Evolutionary conservation across 441 rosid genomes (phyloP).

Genomic region (Populus hybrid): DNA sequence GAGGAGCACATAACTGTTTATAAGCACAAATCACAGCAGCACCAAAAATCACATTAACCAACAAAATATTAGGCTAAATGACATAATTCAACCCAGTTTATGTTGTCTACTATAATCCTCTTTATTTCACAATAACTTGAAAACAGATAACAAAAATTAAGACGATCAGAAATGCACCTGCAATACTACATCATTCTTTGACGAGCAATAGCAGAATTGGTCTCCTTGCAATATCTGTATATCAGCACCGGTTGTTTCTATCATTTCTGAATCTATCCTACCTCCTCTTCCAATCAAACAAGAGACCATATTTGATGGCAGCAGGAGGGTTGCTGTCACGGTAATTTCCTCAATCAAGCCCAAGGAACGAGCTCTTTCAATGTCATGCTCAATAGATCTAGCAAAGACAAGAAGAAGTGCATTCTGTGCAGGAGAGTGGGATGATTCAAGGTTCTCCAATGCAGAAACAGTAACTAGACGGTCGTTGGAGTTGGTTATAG

Average conservation of each 20-base stretch:
- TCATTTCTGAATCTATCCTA: slow-evolving; percentile 27
- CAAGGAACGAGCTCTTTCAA: slow-evolving; percentile 35
- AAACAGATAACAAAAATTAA: not conserved
- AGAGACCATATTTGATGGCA: slow-evolving; percentile 35
- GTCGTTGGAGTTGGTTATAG: slow-evolving; percentile 27
- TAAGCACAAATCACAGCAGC: not conserved
- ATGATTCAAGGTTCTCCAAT: slow-evolving; percentile 48
- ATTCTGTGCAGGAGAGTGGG: slow-evolving; percentile 59
- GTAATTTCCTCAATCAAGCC: slow-evolving; percentile 26
- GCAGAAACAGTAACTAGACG: slow-evolving; percentile 59
- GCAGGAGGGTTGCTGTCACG: slow-evolving; percentile 54
- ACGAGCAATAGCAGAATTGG: slow-evolving; percentile 21
- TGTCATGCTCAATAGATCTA: slow-evolving; percentile 49
- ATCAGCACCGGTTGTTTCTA: slow-evolving; percentile 33
- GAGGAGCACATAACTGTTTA: not conserved
- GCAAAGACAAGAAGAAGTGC: slow-evolving; percentile 52
- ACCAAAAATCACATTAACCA: not conserved
- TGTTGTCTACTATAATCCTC: no score
- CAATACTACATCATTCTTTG: slow-evolving; percentile 42
- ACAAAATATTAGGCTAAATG: not conserved
- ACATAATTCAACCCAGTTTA: no score
- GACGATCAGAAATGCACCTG: slow-evolving; percentile 37
- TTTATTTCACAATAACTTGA: no score
- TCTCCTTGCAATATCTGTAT: slow-evolving; percentile 36
- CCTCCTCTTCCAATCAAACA: slow-evolving; percentile 30